Conservation (phyloP, 2,329 filamentous ascomycete species). For the Tolypocladium nubicola region DNA sequence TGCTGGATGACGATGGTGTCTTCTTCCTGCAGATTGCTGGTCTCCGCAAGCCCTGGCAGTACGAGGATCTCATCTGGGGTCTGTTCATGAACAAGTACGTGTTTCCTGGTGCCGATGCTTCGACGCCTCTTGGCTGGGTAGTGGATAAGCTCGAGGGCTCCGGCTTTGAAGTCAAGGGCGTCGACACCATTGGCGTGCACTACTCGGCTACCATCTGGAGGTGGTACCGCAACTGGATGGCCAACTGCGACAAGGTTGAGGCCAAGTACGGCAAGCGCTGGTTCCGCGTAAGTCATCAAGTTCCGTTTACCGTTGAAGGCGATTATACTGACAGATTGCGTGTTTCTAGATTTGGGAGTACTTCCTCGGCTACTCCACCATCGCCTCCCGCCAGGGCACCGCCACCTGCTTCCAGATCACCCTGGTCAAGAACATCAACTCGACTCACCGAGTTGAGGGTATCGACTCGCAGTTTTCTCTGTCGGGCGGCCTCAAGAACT, state of each 20-base stretch:
- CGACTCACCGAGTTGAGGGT: constrained; percentile 73
- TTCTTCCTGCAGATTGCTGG: constrained; percentile 96
- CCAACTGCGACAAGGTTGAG: constrained; percentile 81
- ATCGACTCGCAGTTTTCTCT: constrained; percentile 61
- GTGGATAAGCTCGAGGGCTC: constrained; percentile 72
- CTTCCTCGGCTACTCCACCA: constrained; percentile 81
- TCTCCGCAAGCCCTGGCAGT: constrained; percentile 91
- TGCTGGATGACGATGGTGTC: constrained; percentile 91
- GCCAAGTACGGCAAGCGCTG: constrained; percentile 92
- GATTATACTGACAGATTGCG: background rate
- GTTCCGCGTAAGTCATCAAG: constrained; percentile 65
- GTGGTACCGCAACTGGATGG: constrained; percentile 98
- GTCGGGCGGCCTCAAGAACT: constrained; percentile 43
- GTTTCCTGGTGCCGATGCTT: constrained; percentile 94
- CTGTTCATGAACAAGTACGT: constrained; percentile 99
- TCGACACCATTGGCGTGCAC: constrained; percentile 93
- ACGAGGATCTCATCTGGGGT: constrained; percentile 96
- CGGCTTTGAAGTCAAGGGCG: constrained; percentile 65
- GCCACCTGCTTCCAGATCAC: constrained; percentile 86
- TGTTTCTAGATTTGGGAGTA: constrained; percentile 70
- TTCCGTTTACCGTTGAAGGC: background rate
- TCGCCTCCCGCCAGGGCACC: constrained; percentile 72
- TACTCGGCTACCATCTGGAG: constrained; percentile 95
- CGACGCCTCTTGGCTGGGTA: constrained; percentile 82
- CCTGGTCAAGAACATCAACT: constrained; percentile 87